These are phyloP conservation scores for Cyclotella atomus DNA, from an alignment of 108 stramenopile species.

Conservation along the genomic window DNA sequence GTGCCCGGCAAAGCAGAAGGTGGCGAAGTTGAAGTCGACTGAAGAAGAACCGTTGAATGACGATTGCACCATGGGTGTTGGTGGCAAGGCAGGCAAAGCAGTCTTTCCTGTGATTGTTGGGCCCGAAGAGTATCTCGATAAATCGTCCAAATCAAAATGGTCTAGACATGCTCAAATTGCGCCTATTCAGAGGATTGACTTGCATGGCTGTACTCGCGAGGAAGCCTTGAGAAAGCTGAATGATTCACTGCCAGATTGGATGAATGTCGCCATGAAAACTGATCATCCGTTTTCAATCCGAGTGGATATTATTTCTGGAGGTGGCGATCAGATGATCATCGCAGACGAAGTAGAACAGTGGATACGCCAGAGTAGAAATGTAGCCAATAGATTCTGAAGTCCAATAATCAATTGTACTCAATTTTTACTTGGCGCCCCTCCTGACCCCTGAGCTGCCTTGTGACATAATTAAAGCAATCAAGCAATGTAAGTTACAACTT, in stretches of 20 bases:
- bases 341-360: neutral
- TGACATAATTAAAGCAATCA: too few species aligned
- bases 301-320: neutral
- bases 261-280: neutral
- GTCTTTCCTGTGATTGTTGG: neutral
- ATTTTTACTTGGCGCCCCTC: too few species aligned
- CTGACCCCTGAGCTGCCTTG: too few species aligned
- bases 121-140: neutral
- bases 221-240: neutral
- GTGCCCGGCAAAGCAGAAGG: neutral
- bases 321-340: neutral
- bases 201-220: neutral
- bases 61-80: neutral
- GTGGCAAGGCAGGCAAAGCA: neutral
- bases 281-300: neutral
- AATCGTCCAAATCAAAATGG: conserved; percentile 1
- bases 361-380: neutral
- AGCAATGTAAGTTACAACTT: too few species aligned
- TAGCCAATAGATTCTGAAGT: neutral
- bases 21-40: neutral
- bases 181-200: neutral
- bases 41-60: neutral
- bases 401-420: too few species aligned
- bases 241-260: neutral
- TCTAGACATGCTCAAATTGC: neutral